Percentiles rank a stretch among this genome's conserved stretches.
These are phyloP conservation scores for Dactylis glomerata DNA, from an alignment of 176 grass and related monocot species.

Conservation along the genomic window DNA sequence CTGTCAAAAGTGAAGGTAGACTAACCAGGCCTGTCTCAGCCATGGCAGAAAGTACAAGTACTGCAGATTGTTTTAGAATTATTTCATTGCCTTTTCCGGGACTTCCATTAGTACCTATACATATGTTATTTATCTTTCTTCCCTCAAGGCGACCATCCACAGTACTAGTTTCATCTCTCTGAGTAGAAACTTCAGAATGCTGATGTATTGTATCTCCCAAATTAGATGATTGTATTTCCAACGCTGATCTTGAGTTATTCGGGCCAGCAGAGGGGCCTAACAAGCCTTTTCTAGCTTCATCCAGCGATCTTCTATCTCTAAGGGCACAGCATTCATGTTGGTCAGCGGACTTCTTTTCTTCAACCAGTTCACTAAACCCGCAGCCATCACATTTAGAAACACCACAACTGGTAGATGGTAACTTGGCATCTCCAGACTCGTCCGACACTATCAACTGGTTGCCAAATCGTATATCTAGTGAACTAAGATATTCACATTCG, in stretches of 20 bases:
- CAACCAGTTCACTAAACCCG: conserved; percentile 23
- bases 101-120: conserved; percentile 17
- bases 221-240: conserved; percentile 25
- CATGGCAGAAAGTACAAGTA: conserved; percentile 88
- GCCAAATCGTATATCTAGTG: conserved; percentile 32
- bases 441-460: conserved; percentile 38
- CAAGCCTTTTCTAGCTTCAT: conserved; percentile 44
- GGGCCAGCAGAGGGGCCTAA: conserved; percentile 28
- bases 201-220: conserved; percentile 18
- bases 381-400: conserved; percentile 11
- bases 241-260: conserved; percentile 23
- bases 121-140: conserved; percentile 40
- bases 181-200: conserved; percentile 26
- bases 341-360: conserved; percentile 42
- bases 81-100: conserved; percentile 46
- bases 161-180: conserved; percentile 49
- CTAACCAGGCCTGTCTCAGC: conserved; percentile 93
- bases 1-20: conserved; percentile 90
- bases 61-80: conserved; percentile 71
- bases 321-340: conserved; percentile 2
- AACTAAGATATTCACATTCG: conserved; percentile 63
- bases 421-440: conserved; percentile 41
- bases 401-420: conserved; percentile 16
- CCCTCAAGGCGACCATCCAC: conserved; percentile 42
- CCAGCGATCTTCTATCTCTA: conserved; percentile 5